phyloP scores from a whole-genome alignment of 2,329 filamentous ascomycete species.

The Aspergillus felis region DNA sequence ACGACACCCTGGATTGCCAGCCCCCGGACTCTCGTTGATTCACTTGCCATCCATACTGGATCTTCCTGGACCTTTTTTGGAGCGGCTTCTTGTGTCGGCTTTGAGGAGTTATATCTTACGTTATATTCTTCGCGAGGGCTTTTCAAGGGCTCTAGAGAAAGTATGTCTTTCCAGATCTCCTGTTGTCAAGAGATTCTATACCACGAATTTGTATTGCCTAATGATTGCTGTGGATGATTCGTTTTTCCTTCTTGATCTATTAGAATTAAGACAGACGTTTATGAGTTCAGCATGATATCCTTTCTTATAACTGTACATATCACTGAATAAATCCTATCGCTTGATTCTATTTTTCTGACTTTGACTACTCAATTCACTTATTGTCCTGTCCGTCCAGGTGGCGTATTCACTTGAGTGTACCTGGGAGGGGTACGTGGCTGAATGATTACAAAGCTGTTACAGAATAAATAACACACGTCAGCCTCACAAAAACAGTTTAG shows the following conservation, averaged over 20 bases:
- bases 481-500: neutral
- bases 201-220: conserved; percentile 24
- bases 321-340: neutral
- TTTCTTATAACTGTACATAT: neutral
- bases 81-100: conserved; percentile 7
- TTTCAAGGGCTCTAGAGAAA: conserved; percentile 5
- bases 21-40: conserved; percentile 11
- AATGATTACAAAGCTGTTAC: neutral
- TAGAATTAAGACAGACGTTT: conserved; percentile 11
- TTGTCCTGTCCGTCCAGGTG: neutral
- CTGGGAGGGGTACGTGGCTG: neutral
- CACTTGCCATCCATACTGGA: conserved; percentile 11
- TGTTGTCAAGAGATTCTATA: conserved; percentile 12
- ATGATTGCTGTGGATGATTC: conserved; percentile 17
- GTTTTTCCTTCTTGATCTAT: conserved; percentile 2
- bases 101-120: conserved; percentile 10
- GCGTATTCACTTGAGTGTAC: neutral
- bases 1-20: neutral
- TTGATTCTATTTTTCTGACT: neutral
- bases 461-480: neutral
- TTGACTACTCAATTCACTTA: neutral
- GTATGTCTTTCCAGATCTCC: conserved; percentile 11
- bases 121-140: conserved; percentile 13
- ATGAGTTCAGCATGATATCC: neutral
- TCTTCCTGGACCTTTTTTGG: conserved; percentile 11